A percentile compares a stretch with the other conserved stretches of the same genome.
These are phyloP conservation scores for Phyllosticta citriasiana DNA, from an alignment of 2,329 filamentous ascomycete genomes.

Conservation along the genomic window DNA sequence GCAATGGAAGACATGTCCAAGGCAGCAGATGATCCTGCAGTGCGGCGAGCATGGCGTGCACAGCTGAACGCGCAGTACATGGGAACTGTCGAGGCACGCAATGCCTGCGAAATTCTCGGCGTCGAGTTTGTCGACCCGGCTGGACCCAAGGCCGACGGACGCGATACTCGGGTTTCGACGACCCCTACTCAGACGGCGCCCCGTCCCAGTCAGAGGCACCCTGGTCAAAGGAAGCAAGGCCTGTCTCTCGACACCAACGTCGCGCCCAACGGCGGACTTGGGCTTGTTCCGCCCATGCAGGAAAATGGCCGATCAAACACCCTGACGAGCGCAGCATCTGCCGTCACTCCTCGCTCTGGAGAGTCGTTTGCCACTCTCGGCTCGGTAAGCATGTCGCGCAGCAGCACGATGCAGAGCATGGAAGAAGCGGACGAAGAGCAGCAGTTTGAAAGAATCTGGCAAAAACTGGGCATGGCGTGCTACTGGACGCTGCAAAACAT, in stretches of 20 bases:
- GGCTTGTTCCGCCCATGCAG: constrained; percentile 12
- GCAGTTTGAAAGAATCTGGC: constrained; percentile 72
- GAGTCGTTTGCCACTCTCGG: constrained; percentile 63
- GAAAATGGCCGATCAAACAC: constrained; percentile 45
- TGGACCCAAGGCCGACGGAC: neutral
- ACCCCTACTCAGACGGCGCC: constrained; percentile 10
- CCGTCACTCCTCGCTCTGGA: constrained; percentile 65
- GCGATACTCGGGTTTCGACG: constrained; percentile 3
- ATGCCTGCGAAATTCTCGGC: constrained; percentile 45
- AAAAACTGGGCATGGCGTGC: constrained; percentile 63
- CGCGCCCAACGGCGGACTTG: constrained; percentile 29
- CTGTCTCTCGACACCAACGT: constrained; percentile 12
- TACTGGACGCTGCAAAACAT: constrained; percentile 64
- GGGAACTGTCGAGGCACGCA: constrained; percentile 49
- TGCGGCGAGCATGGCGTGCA: constrained; percentile 48
- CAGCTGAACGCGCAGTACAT: constrained; percentile 50
- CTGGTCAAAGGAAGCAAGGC: neutral
- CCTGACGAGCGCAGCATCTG: constrained; percentile 35
- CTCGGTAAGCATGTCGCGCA: constrained; percentile 31
- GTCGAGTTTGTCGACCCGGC: constrained; percentile 22
- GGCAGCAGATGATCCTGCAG: constrained; percentile 37
- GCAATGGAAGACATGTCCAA: constrained; percentile 3
- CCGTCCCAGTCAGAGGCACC: neutral
- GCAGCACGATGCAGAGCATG: constrained; percentile 48
- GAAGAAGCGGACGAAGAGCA: constrained; percentile 62